phyloP scores from a whole-genome alignment of 257 asterid genomes.

The Solanum rostratum region DNA sequence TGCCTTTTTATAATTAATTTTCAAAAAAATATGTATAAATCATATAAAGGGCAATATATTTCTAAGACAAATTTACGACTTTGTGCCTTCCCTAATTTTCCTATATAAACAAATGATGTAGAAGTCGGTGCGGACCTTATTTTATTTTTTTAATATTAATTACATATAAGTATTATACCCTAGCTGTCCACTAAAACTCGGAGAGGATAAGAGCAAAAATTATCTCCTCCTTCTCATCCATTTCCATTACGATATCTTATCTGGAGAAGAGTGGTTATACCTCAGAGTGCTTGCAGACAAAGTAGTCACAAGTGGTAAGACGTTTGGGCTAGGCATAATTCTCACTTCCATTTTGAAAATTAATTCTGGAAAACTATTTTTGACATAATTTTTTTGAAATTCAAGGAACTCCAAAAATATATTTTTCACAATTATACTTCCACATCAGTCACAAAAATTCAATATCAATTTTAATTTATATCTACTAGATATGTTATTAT shows the following conservation, averaged over 20 bases:
- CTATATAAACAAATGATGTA: not conserved
- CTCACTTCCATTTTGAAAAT: not conserved
- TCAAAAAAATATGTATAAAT: no score
- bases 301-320: no score
- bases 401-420: no score
- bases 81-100: not conserved
- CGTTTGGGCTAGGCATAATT: no score
- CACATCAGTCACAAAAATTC: not conserved
- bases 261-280: not conserved
- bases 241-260: not conserved
- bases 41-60: no score
- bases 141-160: not conserved
- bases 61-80: not conserved
- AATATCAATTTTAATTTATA: not conserved
- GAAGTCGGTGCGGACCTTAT: not conserved
- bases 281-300: not conserved
- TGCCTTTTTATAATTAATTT: no score
- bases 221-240: rapidly evolving
- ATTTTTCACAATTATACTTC: not conserved
- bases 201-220: not conserved
- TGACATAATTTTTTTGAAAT: not conserved
- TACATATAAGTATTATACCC: not conserved
- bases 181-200: no score
- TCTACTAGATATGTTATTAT: no score
- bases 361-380: not conserved